These are phyloP conservation scores for Termitomyces sp. DNA, from an alignment of 768 basidiomycete species.

Conservation along the genomic window DNA sequence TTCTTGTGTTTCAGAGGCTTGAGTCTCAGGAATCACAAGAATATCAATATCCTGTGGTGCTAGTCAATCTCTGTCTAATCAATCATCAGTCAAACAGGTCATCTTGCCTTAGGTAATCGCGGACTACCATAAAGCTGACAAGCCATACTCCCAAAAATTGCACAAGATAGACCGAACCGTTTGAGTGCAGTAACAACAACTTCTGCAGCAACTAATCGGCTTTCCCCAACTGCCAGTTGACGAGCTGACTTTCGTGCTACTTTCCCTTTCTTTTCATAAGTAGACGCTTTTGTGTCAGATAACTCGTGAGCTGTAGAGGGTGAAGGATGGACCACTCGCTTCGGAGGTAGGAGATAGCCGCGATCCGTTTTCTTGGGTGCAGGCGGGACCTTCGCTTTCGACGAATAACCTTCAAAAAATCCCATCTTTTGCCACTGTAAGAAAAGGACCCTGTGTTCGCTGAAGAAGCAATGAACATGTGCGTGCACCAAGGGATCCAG, in stretches of 20 bases:
- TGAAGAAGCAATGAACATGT: slow-evolving; percentile 2
- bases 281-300: not conserved
- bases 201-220: not conserved
- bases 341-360: slow-evolving; percentile 4
- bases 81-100: not conserved
- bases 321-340: not conserved
- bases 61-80: not conserved
- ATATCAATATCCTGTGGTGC: slow-evolving; percentile 13
- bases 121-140: slow-evolving; percentile 13
- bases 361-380: not conserved
- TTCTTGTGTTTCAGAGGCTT: slow-evolving; percentile 3
- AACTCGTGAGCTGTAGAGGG: not conserved
- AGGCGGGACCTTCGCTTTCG: not conserved
- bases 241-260: not conserved
- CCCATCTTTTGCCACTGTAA: slow-evolving; percentile 9
- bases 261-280: not conserved
- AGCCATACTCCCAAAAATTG: slow-evolving; percentile 15
- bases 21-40: slow-evolving; percentile 5
- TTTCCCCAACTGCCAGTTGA: not conserved
- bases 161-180: slow-evolving; percentile 1
- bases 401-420: slow-evolving; percentile 1
- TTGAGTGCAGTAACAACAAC: not conserved
- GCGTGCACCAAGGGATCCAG: not conserved
- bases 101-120: slow-evolving; percentile 13
- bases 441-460: not conserved